Evolutionary conservation across 305 asterid species (phyloP).

Genomic region (Stenogyne calaminthoides): DNA sequence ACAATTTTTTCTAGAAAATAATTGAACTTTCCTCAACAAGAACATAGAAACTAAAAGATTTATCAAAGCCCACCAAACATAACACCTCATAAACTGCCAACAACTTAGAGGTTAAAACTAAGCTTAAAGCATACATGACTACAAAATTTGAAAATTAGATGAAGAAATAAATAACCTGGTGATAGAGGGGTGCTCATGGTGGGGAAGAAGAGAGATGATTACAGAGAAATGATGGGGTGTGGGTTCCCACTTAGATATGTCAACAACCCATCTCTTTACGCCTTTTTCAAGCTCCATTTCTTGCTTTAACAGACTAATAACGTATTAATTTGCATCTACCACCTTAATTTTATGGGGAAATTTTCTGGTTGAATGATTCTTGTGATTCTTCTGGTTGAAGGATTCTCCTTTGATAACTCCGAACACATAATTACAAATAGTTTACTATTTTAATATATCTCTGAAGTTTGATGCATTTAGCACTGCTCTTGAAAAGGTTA

Average conservation of each 20-base stretch:
- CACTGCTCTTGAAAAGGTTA: neutral
- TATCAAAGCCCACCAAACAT: neutral
- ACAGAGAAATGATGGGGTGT: conserved; percentile 51
- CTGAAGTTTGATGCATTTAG: too few species aligned
- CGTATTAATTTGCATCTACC: neutral
- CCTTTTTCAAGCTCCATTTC: conserved; percentile 61
- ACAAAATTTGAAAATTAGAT: neutral
- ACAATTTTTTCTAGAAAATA: neutral
- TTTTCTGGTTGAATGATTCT: neutral
- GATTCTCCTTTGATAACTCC: neutral
- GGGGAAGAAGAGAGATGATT: conserved; percentile 66
- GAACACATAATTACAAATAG: neutral
- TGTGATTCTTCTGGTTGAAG: neutral
- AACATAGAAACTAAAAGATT: neutral
- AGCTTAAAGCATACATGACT: neutral
- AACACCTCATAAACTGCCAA: too few species aligned
- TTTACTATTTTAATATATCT: neutral
- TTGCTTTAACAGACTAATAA: neutral
- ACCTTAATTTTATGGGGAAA: neutral
- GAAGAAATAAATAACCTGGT: conserved; percentile 48
- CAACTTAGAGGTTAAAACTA: too few species aligned
- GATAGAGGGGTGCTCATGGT: conserved; percentile 57
- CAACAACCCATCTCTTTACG: conserved; percentile 73
- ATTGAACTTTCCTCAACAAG: neutral
- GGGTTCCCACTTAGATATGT: conserved; percentile 74